Percentiles rank a stretch among this genome's conserved stretches.
Conservation (phyloP, 768 basidiomycete species). For the Phallus indusiatus region DNA sequence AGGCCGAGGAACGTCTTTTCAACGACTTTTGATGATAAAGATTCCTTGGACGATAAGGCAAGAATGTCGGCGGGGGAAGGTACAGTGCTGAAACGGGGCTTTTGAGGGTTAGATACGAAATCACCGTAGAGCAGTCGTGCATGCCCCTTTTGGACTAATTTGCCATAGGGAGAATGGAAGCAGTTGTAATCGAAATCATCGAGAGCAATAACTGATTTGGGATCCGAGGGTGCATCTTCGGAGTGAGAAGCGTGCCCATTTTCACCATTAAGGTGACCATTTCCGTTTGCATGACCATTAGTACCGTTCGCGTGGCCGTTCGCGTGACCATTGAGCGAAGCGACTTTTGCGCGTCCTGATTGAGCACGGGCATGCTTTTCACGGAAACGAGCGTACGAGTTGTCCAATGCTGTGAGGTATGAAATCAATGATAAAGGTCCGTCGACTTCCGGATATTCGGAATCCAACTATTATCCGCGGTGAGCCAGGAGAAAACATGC, state of each 20-base stretch:
- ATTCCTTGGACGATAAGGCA: slow-evolving; percentile 53
- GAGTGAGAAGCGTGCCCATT: slow-evolving; percentile 22
- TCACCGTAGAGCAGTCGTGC: slow-evolving; percentile 89
- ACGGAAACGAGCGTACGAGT: slow-evolving; percentile 76
- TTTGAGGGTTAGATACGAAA: slow-evolving; percentile 70
- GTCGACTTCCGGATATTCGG: slow-evolving; percentile 95
- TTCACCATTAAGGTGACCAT: slow-evolving; percentile 26
- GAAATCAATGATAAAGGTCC: slow-evolving; percentile 94
- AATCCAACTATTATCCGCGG: slow-evolving; percentile 41
- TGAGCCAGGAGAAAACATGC: background rate
- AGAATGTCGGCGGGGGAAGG: slow-evolving; percentile 65
- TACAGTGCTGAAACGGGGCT: slow-evolving; percentile 59
- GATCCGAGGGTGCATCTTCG: slow-evolving; percentile 20
- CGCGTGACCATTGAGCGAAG: slow-evolving; percentile 11
- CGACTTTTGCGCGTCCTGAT: slow-evolving; percentile 12
- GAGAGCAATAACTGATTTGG: slow-evolving; percentile 51
- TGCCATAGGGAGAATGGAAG: slow-evolving; percentile 98
- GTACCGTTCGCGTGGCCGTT: slow-evolving; percentile 18
- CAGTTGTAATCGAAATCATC: slow-evolving; percentile 85
- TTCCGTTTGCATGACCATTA: slow-evolving; percentile 25
- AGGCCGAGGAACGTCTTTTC: slow-evolving; percentile 90
- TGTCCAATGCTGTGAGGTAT: slow-evolving; percentile 90
- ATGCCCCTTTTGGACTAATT: slow-evolving; percentile 96
- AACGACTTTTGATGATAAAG: slow-evolving; percentile 87
- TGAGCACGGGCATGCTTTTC: slow-evolving; percentile 65